Evolutionary conservation across 2,329 filamentous ascomycete species (phyloP).

Genomic region (Fusarium dimerum): DNA sequence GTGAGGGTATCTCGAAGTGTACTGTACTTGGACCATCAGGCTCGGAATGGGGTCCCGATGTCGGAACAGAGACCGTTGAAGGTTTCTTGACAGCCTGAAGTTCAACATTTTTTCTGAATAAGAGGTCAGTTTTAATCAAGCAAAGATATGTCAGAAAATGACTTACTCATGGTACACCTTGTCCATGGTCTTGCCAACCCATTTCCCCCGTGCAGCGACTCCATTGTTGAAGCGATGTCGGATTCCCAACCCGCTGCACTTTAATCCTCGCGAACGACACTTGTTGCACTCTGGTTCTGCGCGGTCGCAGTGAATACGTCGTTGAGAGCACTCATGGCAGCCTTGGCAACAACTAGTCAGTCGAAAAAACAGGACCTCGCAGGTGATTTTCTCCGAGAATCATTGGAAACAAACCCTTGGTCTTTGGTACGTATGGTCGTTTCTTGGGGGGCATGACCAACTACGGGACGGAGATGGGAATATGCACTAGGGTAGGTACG

Average conservation of each 20-base stretch:
- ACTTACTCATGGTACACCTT: slow-evolving; percentile 23
- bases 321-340: slow-evolving; percentile 27
- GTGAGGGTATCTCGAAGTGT: background rate
- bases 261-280: slow-evolving; percentile 22
- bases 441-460: slow-evolving; percentile 26
- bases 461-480: too few relatives aligned
- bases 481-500: too few relatives aligned
- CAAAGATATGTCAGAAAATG: accelerated
- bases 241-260: slow-evolving; percentile 26
- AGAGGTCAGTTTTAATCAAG: background rate
- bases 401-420: slow-evolving; percentile 16
- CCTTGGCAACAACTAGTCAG: background rate
- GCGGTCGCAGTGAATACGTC: slow-evolving; percentile 27
- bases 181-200: slow-evolving; percentile 29
- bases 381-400: too few relatives aligned
- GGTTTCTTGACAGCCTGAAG: background rate
- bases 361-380: background rate
- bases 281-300: slow-evolving; percentile 23
- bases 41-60: background rate
- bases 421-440: slow-evolving; percentile 27
- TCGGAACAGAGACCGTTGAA: background rate
- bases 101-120: background rate
- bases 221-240: slow-evolving; percentile 29
- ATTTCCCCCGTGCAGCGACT: slow-evolving; percentile 26
- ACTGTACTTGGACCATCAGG: background rate